These are phyloP conservation scores for Torulaspora microellipsoides DNA, from an alignment of 805 yeast genomes.

Conservation along the genomic window DNA sequence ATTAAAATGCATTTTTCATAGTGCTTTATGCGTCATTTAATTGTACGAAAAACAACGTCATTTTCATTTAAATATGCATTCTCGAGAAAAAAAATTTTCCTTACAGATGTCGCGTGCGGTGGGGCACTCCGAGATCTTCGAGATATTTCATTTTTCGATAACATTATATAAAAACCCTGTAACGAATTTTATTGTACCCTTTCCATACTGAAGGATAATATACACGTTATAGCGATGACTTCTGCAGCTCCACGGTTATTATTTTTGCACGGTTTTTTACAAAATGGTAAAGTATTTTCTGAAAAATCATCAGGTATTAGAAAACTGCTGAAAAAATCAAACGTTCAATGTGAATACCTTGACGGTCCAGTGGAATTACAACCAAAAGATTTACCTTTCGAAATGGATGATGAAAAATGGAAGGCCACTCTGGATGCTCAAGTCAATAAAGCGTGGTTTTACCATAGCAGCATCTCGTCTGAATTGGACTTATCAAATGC, in stretches of 20 bases:
- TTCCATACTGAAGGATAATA: too few species aligned
- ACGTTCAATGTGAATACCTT: conserved; percentile 68
- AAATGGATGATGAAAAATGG: conserved; percentile 51
- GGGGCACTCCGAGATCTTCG: background rate
- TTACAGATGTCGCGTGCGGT: background rate
- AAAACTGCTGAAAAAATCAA: conserved; percentile 59
- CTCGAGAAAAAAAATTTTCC: too few species aligned
- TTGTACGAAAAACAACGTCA: too few species aligned
- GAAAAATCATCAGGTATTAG: conserved; percentile 87
- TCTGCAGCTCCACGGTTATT: conserved; percentile 45
- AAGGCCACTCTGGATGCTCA: conserved; percentile 43
- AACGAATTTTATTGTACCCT: too few species aligned
- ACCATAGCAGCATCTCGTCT: conserved; percentile 43
- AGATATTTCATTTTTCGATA: background rate
- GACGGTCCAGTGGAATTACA: conserved; percentile 71
- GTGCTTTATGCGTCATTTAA: too few species aligned
- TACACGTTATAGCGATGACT: conserved; percentile 16
- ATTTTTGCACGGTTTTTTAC: conserved; percentile 91
- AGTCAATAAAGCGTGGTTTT: conserved; percentile 71
- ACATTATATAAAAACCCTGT: too few species aligned
- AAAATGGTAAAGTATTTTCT: conserved; percentile 76
- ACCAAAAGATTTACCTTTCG: conserved; percentile 71
- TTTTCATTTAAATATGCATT: too few species aligned
- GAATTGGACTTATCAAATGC: conserved; percentile 51
- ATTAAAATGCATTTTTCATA: conserved; percentile 5